Evolutionary conservation across 257 asterid genomes (phyloP).

Genomic region (Ehretia macrophylla): DNA sequence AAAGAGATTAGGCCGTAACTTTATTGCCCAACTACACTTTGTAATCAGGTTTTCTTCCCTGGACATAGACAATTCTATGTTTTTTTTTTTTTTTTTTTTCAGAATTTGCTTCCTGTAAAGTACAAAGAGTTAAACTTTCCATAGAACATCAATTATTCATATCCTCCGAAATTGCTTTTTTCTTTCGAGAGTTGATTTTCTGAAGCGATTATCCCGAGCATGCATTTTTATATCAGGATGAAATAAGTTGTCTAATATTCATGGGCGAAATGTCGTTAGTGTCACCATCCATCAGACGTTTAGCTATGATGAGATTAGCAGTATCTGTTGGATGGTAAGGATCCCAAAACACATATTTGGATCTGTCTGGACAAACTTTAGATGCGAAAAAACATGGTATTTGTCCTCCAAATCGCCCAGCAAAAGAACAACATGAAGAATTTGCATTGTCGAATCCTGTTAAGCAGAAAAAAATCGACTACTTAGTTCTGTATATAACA

Average conservation of each 20-base stretch:
- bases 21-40: too few species aligned
- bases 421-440: constrained; percentile 55
- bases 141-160: too few species aligned
- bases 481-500: too few species aligned
- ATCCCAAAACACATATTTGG: constrained; percentile 80
- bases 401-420: constrained; percentile 63
- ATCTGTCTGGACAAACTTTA: constrained; percentile 51
- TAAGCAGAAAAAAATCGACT: constrained; percentile 1
- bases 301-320: constrained; percentile 47
- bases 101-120: too few species aligned
- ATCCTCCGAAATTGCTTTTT: too few species aligned
- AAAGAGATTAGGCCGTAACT: too few species aligned
- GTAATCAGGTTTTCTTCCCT: too few species aligned
- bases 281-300: constrained; percentile 49
- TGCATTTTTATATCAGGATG: constrained; percentile 4
- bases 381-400: constrained; percentile 70
- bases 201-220: too few species aligned
- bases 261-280: constrained; percentile 54
- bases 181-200: too few species aligned
- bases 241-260: constrained; percentile 42
- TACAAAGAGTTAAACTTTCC: too few species aligned
- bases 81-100: too few species aligned
- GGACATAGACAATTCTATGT: too few species aligned
- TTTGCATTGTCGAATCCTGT: constrained; percentile 56
- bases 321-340: constrained; percentile 75